phyloP scores from a whole-genome alignment of 805 yeast genomes.

The Limtongia smithiae region DNA sequence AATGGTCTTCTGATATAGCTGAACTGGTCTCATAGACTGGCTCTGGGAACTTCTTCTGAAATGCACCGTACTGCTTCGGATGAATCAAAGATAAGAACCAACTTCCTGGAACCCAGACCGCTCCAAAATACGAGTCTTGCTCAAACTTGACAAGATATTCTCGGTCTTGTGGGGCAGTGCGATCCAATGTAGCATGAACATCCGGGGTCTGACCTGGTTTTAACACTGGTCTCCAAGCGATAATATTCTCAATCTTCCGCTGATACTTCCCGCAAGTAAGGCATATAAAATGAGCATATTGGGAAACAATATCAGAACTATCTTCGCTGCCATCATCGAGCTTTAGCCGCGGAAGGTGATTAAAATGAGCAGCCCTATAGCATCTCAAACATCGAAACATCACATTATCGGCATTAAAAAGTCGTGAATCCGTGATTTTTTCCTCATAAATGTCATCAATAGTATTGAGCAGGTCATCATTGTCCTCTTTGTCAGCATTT shows the following conservation, averaged over 20 bases:
- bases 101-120: constrained; percentile 21
- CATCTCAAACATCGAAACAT: constrained; percentile 25
- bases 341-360: constrained; percentile 2
- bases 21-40: neutral
- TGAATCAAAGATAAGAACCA: constrained; percentile 14
- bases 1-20: constrained; percentile 14
- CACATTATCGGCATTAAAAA: constrained; percentile 9
- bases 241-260: constrained; percentile 7
- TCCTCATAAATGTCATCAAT: neutral
- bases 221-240: constrained; percentile 25
- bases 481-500: neutral
- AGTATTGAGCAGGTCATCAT: neutral
- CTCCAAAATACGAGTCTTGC: constrained; percentile 16
- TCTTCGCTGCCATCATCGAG: neutral
- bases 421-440: neutral
- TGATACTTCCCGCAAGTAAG: constrained; percentile 3
- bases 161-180: constrained; percentile 3
- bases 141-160: constrained; percentile 24
- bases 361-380: constrained; percentile 11
- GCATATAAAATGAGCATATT: constrained; percentile 10
- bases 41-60: constrained; percentile 9
- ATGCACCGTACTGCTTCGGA: constrained; percentile 2
- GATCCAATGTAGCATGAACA: too few species aligned
- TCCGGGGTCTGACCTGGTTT: too few species aligned
- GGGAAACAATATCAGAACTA: neutral